Percentiles rank a stretch among this genome's conserved stretches.
Conservation (phyloP, 441 rosid genomes). For the Gossypium trilobum region DNA sequence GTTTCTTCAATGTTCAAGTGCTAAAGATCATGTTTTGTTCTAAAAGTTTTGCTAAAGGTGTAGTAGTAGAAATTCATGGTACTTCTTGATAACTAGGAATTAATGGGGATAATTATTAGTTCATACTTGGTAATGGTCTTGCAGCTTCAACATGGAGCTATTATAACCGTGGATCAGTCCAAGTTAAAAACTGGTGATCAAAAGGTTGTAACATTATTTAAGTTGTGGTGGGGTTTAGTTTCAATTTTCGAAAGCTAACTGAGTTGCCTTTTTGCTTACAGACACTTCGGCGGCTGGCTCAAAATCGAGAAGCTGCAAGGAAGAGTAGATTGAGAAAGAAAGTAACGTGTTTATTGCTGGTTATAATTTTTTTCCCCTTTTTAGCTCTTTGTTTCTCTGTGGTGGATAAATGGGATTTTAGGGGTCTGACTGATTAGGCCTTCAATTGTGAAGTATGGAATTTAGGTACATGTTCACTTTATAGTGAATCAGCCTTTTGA, state of each 20-base stretch:
- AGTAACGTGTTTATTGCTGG: constrained; percentile 24
- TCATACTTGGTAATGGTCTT: background rate
- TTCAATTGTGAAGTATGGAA: background rate
- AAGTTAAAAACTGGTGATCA: constrained; percentile 51
- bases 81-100: too few species aligned
- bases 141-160: constrained; percentile 35
- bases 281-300: constrained; percentile 61
- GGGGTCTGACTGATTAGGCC: background rate
- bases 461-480: background rate
- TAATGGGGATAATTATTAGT: too few species aligned
- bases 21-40: background rate
- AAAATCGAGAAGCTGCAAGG: constrained; percentile 73
- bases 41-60: too few species aligned
- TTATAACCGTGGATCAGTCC: constrained; percentile 45
- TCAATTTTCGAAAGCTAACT: background rate
- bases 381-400: background rate
- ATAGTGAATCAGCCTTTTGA: background rate
- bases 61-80: too few species aligned
- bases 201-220: constrained; percentile 34
- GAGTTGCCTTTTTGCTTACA: constrained; percentile 16
- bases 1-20: constrained; percentile 20
- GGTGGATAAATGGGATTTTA: background rate
- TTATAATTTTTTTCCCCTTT: background rate
- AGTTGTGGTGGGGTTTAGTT: background rate
- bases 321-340: constrained; percentile 67